Evolutionary conservation across 306 rosid species (phyloP).

Genomic region (Cucumis cinereus): DNA sequence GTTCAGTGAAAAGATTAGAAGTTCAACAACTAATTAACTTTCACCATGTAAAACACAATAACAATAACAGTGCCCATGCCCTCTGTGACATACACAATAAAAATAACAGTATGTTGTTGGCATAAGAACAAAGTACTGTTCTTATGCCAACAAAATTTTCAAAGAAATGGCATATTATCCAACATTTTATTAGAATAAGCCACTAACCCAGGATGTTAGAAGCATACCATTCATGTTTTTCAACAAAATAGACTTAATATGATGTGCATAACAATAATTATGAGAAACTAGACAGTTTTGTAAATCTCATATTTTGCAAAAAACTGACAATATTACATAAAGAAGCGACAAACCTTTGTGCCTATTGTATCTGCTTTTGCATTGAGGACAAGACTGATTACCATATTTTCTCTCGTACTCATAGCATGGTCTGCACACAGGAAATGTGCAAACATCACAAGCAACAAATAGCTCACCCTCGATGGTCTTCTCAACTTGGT

Average conservation of each 20-base stretch:
- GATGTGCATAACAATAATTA: background rate
- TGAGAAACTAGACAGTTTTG: background rate
- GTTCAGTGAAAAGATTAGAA: too few species aligned
- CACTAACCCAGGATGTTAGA: background rate
- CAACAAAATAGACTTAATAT: background rate
- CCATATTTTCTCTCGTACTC: constrained; percentile 98
- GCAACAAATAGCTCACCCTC: constrained; percentile 64
- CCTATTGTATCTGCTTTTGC: constrained; percentile 80
- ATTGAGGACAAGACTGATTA: constrained; percentile 89
- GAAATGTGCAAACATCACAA: constrained; percentile 71
- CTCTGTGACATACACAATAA: too few species aligned
- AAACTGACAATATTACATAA: background rate
- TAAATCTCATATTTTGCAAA: background rate
- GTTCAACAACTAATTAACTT: too few species aligned
- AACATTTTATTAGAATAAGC: background rate
- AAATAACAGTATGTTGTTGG: too few species aligned
- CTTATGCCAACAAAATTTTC: too few species aligned
- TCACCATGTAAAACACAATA: too few species aligned
- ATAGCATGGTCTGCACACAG: constrained; percentile 90
- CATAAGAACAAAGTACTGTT: too few species aligned
- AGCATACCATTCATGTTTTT: background rate
- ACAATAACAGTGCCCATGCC: too few species aligned
- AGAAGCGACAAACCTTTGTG: constrained; percentile 46
- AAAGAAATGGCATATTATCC: background rate
- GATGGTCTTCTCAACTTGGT: constrained; percentile 53